These are phyloP conservation scores for Penicillium turbatum DNA, from an alignment of 495 filamentous ascomycete species.

Conservation along the genomic window DNA sequence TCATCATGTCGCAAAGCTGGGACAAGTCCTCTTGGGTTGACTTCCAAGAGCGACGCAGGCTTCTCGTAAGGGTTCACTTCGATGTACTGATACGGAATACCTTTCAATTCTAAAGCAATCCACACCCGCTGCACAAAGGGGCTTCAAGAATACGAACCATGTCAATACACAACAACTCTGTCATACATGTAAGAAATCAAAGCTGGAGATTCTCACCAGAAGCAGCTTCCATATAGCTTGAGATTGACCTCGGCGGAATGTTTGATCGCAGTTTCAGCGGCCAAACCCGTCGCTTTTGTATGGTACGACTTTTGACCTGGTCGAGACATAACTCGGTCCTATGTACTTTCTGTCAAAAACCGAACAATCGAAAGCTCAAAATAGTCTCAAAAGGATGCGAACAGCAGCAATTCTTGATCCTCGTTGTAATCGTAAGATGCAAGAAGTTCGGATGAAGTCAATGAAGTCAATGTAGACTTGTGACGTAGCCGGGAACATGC, in stretches of 20 bases:
- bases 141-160: conserved; percentile 24
- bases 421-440: neutral
- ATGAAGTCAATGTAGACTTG: conserved; percentile 4
- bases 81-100: conserved; percentile 82
- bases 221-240: conserved; percentile 85
- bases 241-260: conserved; percentile 67
- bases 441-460: neutral
- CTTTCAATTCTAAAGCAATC: conserved; percentile 89
- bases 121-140: conserved; percentile 92
- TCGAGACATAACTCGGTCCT: conserved; percentile 43
- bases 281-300: conserved; percentile 76
- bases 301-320: conserved; percentile 67
- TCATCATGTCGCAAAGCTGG: conserved; percentile 79
- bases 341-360: conserved; percentile 4
- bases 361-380: neutral
- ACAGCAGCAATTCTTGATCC: neutral
- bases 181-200: neutral
- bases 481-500: conserved; percentile 24
- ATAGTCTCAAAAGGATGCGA: neutral
- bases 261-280: conserved; percentile 66
- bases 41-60: conserved; percentile 68
- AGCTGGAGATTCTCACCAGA: conserved; percentile 61
- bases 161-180: conserved; percentile 7
- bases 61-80: conserved; percentile 88
- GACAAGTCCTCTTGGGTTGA: conserved; percentile 85